A percentile compares a stretch with the other conserved stretches of the same genome.
Evolutionary conservation across 371 early-diverging fungal genomes (phyloP).

Genomic region (Phascolomyces articulosus): DNA sequence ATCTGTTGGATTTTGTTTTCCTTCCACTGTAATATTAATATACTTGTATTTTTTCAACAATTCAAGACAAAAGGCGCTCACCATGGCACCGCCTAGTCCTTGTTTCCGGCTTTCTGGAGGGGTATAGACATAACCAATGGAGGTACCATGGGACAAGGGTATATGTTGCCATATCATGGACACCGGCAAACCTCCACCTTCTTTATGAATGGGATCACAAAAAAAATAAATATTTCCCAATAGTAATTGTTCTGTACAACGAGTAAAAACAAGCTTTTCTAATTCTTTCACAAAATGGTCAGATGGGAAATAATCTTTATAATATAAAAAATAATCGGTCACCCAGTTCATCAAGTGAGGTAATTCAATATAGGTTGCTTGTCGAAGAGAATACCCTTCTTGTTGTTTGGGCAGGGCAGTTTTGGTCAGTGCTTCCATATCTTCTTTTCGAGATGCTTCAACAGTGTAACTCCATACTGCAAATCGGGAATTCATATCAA

Average conservation of each 20-base stretch:
- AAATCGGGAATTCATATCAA: too few relatives aligned
- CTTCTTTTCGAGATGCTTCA: too few relatives aligned
- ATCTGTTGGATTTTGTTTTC: background rate
- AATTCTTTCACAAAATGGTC: too few relatives aligned
- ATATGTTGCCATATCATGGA: background rate
- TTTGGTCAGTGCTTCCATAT: too few relatives aligned
- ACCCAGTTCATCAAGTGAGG: too few relatives aligned
- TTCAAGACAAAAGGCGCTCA: background rate
- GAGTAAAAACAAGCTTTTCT: background rate
- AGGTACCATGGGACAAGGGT: background rate
- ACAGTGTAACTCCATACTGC: too few relatives aligned
- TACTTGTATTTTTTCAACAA: background rate
- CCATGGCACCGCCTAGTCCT: conserved; percentile 6
- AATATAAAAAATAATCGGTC: too few relatives aligned
- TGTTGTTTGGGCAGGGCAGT: too few relatives aligned
- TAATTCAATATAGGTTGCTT: too few relatives aligned
- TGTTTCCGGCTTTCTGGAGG: background rate
- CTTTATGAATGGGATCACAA: background rate
- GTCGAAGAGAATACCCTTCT: too few relatives aligned
- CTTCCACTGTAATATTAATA: conserved; percentile 4
- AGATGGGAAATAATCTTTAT: too few relatives aligned
- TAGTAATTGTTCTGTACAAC: background rate
- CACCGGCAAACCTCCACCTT: background rate
- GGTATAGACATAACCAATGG: conserved; percentile 11
- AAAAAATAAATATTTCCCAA: background rate